Base-by-base conservation (phyloP, 495 filamentous ascomycete genomes). In the Umbilicaria muhlenbergii region DNA sequence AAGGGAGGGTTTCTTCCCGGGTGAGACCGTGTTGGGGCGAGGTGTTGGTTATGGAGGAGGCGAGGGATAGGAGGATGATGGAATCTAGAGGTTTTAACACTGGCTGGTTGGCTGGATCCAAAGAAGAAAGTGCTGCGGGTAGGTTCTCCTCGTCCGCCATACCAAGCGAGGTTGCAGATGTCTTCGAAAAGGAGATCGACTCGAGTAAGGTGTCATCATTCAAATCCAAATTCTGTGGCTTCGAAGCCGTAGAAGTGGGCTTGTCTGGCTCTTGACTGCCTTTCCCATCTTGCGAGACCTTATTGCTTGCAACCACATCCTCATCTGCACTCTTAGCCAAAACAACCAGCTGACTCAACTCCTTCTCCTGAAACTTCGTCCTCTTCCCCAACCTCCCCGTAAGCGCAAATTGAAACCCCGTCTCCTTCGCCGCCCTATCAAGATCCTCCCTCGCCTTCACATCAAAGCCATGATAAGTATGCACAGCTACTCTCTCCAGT, bases 181-280 rank as follows among this genome's bases (percentile, higher is more conserved):
- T 38, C 32, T 80, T 70, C 0, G 75, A 64, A 53, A 96, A 99
- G 6, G 78, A 70, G 39, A 96, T 83, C 5, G 74, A 71, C 58
- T 99, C 92, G 18, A 96, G 63, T 6, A 99, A 67, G 0, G 91
- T 99, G 58, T 99, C 91, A 51, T 96, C 86, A 52, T 95, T 86
- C 15, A 96, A 60, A 35, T 78, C 71, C 11, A 95, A 34, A 11
- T 39, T 21, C 41, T 32, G 12, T 1, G 15, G 13, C 17, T 45
- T 48, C 17, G 14, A 18, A 15, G 13, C 2, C 8, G 17, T 37
- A 28, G 36, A 39, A 6, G 36, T 0, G 19, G 12, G 7, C 6
- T 12, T 1, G 1, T 28, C 5, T 8, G 19, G 33, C 33, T 32
- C 18, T 33, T 21, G 32, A 12, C n/a, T 21, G 13, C 3, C 21